Conservation (phyloP, 2,329 filamentous ascomycete species). For the Aspergillus niger region DNA sequence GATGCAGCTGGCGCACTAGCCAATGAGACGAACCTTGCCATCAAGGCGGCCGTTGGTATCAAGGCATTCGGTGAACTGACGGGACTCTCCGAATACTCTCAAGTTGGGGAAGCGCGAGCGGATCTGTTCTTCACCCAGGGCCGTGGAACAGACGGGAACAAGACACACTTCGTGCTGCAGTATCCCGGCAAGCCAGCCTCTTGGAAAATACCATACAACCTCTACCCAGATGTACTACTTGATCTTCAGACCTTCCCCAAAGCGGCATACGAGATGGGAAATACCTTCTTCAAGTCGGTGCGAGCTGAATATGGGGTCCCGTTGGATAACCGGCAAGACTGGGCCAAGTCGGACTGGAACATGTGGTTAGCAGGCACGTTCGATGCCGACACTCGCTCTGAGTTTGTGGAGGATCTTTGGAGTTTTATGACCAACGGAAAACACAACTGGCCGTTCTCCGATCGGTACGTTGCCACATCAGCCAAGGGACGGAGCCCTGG, state of each 20-base stretch:
- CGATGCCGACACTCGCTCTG: constrained; percentile 28
- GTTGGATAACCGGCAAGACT: constrained; percentile 43
- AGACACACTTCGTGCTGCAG: constrained; percentile 45
- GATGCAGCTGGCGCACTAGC: constrained; percentile 44
- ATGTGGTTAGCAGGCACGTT: constrained; percentile 45
- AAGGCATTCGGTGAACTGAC: constrained; percentile 47
- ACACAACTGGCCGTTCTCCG: constrained; percentile 49
- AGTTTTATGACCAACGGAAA: constrained; percentile 46
- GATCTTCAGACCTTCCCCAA: constrained; percentile 41
- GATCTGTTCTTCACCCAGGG: constrained; percentile 37
- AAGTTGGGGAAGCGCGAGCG: constrained; percentile 39
- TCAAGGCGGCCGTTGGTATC: constrained; percentile 52
- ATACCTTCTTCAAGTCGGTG: constrained; percentile 40
- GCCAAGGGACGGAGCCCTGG: constrained; percentile 34
- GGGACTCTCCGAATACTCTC: constrained; percentile 39
- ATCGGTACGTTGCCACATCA: constrained; percentile 44
- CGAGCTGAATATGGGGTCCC: constrained; percentile 42
- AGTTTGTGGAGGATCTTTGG: constrained; percentile 46
- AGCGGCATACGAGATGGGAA: constrained; percentile 40
- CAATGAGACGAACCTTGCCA: constrained; percentile 51
- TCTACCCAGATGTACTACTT: constrained; percentile 46
- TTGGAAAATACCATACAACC: constrained; percentile 46
- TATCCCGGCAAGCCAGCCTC: constrained; percentile 37
- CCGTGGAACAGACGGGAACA: constrained; percentile 36
- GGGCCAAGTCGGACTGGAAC: constrained; percentile 50